Base-by-base conservation (phyloP, 805 yeast species). In the Wickerhamomyces tratensis region DNA sequence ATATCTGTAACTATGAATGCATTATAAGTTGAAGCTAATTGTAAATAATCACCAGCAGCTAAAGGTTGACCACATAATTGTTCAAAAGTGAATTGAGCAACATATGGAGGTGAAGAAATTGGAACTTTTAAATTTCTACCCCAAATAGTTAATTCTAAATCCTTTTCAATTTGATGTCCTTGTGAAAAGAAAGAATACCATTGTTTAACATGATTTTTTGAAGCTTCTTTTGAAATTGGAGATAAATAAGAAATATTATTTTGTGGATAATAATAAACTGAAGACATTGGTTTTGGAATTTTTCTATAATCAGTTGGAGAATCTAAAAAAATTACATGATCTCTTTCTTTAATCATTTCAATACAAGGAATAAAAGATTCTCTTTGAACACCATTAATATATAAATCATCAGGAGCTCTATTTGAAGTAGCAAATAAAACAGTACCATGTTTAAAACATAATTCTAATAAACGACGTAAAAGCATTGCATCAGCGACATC, bases 401-500 rank as follows among this genome's bases (percentile, higher is more conserved):
- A 93, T 43, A 93, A 69, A 49, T 88, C 96, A 60, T 85, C 93
- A 0, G 98, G 98, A 1, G 89, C 89, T 52, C 98, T 77, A 62
- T 93, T 93, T 7, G 96, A 87, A 2, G 98, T 93, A 27, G 96
- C 89, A 67, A 93, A 89, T 9, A 93, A 64, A 2, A 89, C 79
- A 25, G 89, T 80, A 1, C 98, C 98, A 54, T 83, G 82, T 41
- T 81, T 76, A 1, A 80, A 76, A 38, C 82, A 74, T 43, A 89
- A 63, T 53, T 77, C 75, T 36, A 86, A 56, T 35, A 89, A 65
- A 40, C 96, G 70, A 48, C 98, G 76, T 37, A 93, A 69, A 33
- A 93, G 70, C 98, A 93, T 93, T 2, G 98, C 98, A 62, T 93
- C 98, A 0, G 98, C 98, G 30, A 93, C 97, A 61, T 93, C 98